Evolutionary conservation across 257 asterid genomes (phyloP), one percentile per base, ranked within the genome.

Genomic region (Nicotiana sylvestris): DNA sequence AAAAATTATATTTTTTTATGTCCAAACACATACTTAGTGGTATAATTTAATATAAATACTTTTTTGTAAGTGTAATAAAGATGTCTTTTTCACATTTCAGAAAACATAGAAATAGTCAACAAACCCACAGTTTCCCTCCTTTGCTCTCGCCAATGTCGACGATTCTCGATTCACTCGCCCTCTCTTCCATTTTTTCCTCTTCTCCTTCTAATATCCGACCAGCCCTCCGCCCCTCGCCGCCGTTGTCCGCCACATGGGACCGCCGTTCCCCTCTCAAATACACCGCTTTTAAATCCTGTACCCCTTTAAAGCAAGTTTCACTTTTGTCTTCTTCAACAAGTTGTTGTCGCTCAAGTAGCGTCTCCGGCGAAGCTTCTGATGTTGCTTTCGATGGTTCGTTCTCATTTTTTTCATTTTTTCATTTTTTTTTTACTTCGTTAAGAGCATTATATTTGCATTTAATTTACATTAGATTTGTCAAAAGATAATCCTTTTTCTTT

Each of bases 351-450:
- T 27, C 60, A 13, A 74, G 33, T 74, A 74, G 80, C 43, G 8
- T 74, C 1, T 49, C 43, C 60, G 62, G 80, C 8, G 80, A 74
- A 49, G 15, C 80, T 74, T 74, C 80, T n/a, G 80, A 74, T 15
- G 39, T 74, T 1, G 35, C 61, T 21, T 74, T 74, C 39, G 80
- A 74, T 6, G 62, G 80, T 74, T 43, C 35, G 78, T 70, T 69
- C 78, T 2, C 4, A 35, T 37, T 32, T 32, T 32, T 5, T 13
- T 5, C 29, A 7, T 2, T 33, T 35, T 35, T 17, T 1, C 17
- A 33, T 8, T 67, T 35, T 37, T 67, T 35, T 1, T 7, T 6
- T n/a, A 10, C 56, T 39, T 39, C 1, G 2, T 39, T 39, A 39
- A 39, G 2, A 39, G 9, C 56, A 51, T 51, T 51, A 51, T 10